Base-by-base conservation (phyloP, 73 alveolate genomes). In the Urostyla sp. region DNA sequence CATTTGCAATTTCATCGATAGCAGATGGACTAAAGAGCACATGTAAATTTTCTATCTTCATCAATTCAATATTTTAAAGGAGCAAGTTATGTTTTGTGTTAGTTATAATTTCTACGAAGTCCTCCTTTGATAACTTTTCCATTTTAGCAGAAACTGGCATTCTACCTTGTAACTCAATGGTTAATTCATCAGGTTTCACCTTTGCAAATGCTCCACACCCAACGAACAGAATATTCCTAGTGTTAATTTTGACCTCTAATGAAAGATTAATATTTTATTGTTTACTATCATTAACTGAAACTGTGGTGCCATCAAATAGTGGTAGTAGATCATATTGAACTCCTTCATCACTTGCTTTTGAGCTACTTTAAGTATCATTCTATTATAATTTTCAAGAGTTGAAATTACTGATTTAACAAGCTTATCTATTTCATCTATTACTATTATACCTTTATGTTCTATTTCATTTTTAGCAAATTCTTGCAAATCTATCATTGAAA, bases 291-390 rank as follows among this genome's bases (percentile, higher is more conserved):
- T 90, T 86, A 4, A 94, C 82, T 5, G 84, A 18, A 0, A 90
- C 84, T 52, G 84, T 79, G n/a, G 95, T 74, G 0, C 97, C 97
- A 40, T 91, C 97, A 0, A 91, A 52, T 20, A 91, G 32, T 0
- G 97, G 97, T 32, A 91, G 75, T 21, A 91, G 75, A 67, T 91
- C 97, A 43, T 94, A 74, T 66, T 91, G 83, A 0, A 91, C 97
- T 11, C 97, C 97, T 72, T 87, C 95, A 34, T 94, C 94, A 35
- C 91, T 79, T 0, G 96, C 92, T 23, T 87, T 80, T n/a, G 91
- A 73, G 6, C 83, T 80, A n/a, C 66, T 53, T 8, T 49, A 18
- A 23, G 67, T 67, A 23, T 69, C 90, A 13, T 72, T 76, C 58
- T 48, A 40, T 0, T 51, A 20, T 11, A n/a, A 43, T 20, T 27